These are phyloP conservation scores for Aspergillus thermomutatus DNA, from an alignment of 2,329 filamentous ascomycete species.

Conservation along the genomic window DNA sequence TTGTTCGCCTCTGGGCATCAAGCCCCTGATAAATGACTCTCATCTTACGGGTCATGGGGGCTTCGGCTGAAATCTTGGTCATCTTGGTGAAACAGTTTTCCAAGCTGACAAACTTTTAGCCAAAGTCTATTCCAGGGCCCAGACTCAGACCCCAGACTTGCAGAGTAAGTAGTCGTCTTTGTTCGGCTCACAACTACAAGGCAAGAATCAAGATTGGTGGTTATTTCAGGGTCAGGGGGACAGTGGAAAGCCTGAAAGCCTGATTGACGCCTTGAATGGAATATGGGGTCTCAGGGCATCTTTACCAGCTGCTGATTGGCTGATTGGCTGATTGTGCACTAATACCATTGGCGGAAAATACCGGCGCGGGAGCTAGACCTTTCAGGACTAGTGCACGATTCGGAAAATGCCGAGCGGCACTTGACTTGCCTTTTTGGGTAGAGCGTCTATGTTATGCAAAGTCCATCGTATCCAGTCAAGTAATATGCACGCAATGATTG, in stretches of 20 bases:
- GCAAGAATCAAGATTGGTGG: background rate
- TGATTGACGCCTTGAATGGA: too few relatives aligned
- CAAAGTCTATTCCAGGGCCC: background rate
- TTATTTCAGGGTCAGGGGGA: background rate
- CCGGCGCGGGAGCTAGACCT: too few relatives aligned
- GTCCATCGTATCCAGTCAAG: background rate
- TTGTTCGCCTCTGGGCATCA: background rate
- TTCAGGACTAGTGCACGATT: too few relatives aligned
- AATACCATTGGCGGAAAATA: too few relatives aligned
- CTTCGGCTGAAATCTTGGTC: too few relatives aligned
- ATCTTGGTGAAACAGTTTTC: too few relatives aligned
- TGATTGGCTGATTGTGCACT: background rate
- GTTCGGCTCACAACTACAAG: background rate
- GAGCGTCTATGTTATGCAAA: background rate
- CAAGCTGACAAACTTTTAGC: background rate
- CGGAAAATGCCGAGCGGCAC: too few relatives aligned
- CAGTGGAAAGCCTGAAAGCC: too few relatives aligned
- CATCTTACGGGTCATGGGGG: background rate
- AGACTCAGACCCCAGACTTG: background rate
- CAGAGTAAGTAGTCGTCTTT: background rate
- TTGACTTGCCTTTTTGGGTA: too few relatives aligned
- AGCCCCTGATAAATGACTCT: background rate
- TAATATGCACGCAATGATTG: background rate
- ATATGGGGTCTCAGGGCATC: too few relatives aligned
- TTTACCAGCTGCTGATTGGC: too few relatives aligned